Evolutionary conservation across 192 early-diverging fungal genomes (phyloP).

Genomic region (Entomortierella beljakovae): DNA sequence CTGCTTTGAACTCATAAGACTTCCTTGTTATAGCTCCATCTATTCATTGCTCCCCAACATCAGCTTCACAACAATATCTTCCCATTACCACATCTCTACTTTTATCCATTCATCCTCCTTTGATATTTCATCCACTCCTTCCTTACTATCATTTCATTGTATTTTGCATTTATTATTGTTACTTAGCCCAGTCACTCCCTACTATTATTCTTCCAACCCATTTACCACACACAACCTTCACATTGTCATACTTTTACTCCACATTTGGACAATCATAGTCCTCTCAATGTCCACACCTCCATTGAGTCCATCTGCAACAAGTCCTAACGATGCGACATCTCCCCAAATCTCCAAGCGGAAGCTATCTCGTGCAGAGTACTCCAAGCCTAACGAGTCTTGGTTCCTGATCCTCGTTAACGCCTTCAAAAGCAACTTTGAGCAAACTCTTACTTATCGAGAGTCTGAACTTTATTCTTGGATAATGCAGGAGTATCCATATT

Average conservation of each 20-base stretch:
- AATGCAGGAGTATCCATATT: constrained; percentile 55
- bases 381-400: constrained; percentile 56
- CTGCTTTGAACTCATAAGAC: neutral
- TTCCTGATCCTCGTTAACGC: constrained; percentile 57
- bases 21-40: neutral
- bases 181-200: neutral
- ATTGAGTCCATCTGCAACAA: constrained; percentile 30
- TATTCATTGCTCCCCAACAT: neutral
- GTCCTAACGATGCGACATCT: constrained; percentile 18
- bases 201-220: neutral
- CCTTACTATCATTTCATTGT: constrained; percentile 1
- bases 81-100: neutral
- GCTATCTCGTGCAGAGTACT: constrained; percentile 20
- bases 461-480: constrained; percentile 56
- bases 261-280: neutral
- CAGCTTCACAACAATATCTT: constrained; percentile 1
- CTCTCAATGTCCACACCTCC: constrained; percentile 39
- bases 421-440: constrained; percentile 59
- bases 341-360: constrained; percentile 25
- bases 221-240: neutral
- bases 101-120: neutral
- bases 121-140: neutral
- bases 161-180: neutral
- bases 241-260: neutral
- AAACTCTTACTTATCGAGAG: constrained; percentile 56